Conservation (phyloP, 108 stramenopile species). For the Licmophora abbreviata region DNA sequence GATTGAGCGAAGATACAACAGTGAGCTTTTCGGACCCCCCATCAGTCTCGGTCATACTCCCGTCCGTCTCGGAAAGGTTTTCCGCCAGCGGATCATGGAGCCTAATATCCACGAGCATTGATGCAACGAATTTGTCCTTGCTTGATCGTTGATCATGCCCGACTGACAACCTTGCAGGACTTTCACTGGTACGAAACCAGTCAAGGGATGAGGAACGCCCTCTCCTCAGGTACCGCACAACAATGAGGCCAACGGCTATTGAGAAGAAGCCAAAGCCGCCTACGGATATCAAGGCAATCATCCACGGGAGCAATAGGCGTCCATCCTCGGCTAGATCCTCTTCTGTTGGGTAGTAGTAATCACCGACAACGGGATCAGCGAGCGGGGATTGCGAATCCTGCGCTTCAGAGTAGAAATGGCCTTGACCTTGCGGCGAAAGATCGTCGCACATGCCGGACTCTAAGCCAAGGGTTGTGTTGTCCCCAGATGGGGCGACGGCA, state of each 20-base stretch:
- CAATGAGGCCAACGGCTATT: background rate
- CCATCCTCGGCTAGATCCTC: background rate
- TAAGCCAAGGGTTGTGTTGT: background rate
- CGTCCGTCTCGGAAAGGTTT: background rate
- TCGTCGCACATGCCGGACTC: background rate
- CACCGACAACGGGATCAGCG: background rate
- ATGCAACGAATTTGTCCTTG: constrained; percentile 82
- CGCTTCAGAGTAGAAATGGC: background rate
- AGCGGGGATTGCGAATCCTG: background rate
- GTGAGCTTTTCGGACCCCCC: background rate
- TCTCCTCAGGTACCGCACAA: no score
- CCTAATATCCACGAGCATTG: constrained; percentile 62
- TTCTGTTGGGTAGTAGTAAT: background rate
- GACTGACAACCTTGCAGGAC: constrained; percentile 7
- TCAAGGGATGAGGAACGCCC: background rate
- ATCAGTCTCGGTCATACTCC: background rate
- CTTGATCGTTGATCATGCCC: constrained; percentile 16
- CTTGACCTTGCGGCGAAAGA: background rate
- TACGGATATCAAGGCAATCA: background rate
- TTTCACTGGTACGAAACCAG: background rate
- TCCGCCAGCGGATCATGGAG: constrained; percentile 10
- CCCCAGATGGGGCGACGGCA: background rate
- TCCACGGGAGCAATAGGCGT: no score
- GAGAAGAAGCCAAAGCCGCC: background rate
- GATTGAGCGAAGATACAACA: no score